These are phyloP conservation scores for Pyrenophora seminiperda DNA, from an alignment of 2,329 filamentous ascomycete genomes.

Conservation along the genomic window DNA sequence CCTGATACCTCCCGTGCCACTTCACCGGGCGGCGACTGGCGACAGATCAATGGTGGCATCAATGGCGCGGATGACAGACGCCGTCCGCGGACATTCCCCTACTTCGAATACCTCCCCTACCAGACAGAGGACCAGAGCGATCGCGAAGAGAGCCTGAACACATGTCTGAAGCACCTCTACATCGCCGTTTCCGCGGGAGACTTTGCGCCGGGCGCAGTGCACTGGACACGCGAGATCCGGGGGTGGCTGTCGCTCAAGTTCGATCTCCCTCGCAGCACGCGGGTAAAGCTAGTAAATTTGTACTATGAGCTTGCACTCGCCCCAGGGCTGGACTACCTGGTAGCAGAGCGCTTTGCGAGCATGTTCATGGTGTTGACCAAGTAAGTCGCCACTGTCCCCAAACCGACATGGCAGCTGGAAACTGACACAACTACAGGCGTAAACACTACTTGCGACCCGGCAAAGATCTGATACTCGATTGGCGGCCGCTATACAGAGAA, in stretches of 20 bases:
- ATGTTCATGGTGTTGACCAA: slow-evolving; percentile 98
- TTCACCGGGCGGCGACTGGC: slow-evolving; percentile 72
- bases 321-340: slow-evolving; percentile 80
- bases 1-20: slow-evolving; percentile 84
- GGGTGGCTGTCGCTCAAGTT: slow-evolving; percentile 98
- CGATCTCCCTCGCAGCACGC: slow-evolving; percentile 83
- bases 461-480: slow-evolving; percentile 89
- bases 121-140: slow-evolving; percentile 78
- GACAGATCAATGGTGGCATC: slow-evolving; percentile 57
- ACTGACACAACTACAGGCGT: slow-evolving; percentile 63
- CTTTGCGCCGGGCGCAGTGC: slow-evolving; percentile 88
- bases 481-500: slow-evolving; percentile 90
- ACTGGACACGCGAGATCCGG: slow-evolving; percentile 96
- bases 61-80: slow-evolving; percentile 61
- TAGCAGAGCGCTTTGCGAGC: slow-evolving; percentile 88
- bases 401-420: slow-evolving; percentile 8
- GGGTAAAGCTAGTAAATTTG: slow-evolving; percentile 82
- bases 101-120: slow-evolving; percentile 90
- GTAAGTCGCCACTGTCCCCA: slow-evolving; percentile 57
- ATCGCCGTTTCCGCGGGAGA: slow-evolving; percentile 90
- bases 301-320: slow-evolving; percentile 94
- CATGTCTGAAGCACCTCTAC: slow-evolving; percentile 92
- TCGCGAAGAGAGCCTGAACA: slow-evolving; percentile 77
- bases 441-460: slow-evolving; percentile 93
- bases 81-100: slow-evolving; percentile 85